Base-by-base conservation (phyloP, 768 basidiomycete genomes). In the Antrodiella citrinella region DNA sequence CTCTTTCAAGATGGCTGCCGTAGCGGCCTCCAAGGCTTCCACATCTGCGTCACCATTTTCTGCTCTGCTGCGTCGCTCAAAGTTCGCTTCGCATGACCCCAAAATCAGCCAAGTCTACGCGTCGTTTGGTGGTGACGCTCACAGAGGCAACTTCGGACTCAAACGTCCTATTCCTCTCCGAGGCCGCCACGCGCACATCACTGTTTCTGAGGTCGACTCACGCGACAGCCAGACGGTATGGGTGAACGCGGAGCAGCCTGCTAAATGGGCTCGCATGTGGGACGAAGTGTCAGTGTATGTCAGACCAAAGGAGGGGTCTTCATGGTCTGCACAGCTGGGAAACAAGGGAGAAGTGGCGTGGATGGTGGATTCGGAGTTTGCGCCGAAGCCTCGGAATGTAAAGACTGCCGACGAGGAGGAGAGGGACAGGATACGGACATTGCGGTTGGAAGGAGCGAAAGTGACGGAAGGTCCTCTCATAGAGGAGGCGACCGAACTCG, bases 141-240 rank as follows among this genome's bases (percentile, higher is more conserved):
- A 83, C 57, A 79, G 89, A 22, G 87, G 88, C 48, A 77, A 91
- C 69, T 94, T 81, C 78, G 91, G 91, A 20, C 70, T 93, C 54
- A 94, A 94, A 66, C 83, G 90, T 0, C 84, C 88, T 20, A 77
- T 92, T 20, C 71, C 86, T 2, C 68, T 84, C 43, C 78, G 83
- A 48, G 76, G 80, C 25, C 76, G 76, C 43, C 73, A 79, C 53
- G 77, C 80, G 10, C 79, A 74, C 58, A 79, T 92, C 51, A 78
- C 82, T 18, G 73, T 91, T 22, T 70, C 73, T 45, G 69, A 78
- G 1, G 78, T 86, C 63, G 90, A 92, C 61, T 78, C 84, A 24
- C 78, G 70, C 48, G 79, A 86, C 50, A 74, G 87, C 56, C 89
- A 84, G 63, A 83, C 85, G 20, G 84, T 86, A 54, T 92, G 90